Conservation (phyloP, 2,329 filamentous ascomycete species). For the Monascus ruber region DNA sequence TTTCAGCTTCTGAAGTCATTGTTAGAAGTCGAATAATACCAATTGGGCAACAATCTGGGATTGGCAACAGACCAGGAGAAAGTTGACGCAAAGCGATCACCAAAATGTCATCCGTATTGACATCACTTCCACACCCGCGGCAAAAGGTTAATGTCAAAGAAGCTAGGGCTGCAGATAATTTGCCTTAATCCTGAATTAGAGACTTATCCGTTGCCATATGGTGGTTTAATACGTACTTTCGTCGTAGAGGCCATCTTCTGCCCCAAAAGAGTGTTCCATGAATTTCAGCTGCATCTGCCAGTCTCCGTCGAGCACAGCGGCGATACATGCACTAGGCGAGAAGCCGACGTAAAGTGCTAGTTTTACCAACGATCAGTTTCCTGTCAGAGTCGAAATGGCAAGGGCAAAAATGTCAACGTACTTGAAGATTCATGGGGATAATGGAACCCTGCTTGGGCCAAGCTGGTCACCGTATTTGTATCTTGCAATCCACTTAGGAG, state of each 20-base stretch:
- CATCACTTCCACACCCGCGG: slow-evolving; percentile 36
- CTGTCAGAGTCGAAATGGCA: background rate
- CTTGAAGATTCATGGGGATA: slow-evolving; percentile 57
- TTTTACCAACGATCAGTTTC: slow-evolving; percentile 3
- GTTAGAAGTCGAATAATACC: slow-evolving; percentile 7
- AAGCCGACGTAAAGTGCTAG: slow-evolving; percentile 26
- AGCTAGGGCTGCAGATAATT: slow-evolving; percentile 45
- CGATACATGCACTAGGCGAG: slow-evolving; percentile 34
- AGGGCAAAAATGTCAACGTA: slow-evolving; percentile 25
- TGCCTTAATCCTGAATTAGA: slow-evolving; percentile 13
- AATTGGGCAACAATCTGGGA: slow-evolving; percentile 25
- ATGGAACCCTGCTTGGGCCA: slow-evolving; percentile 67
- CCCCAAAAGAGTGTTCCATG: slow-evolving; percentile 31
- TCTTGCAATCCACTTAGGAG: slow-evolving; percentile 55
- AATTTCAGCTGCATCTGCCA: slow-evolving; percentile 26
- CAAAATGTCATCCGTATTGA: slow-evolving; percentile 59
- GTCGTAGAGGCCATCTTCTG: slow-evolving; percentile 23
- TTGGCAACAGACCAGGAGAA: slow-evolving; percentile 27
- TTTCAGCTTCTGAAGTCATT: slow-evolving; percentile 42
- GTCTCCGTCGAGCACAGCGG: slow-evolving; percentile 27
- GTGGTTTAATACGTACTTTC: slow-evolving; percentile 19
- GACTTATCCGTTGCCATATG: background rate
- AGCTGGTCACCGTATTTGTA: slow-evolving; percentile 53
- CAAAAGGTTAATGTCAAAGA: slow-evolving; percentile 46
- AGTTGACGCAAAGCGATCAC: slow-evolving; percentile 49